Evolutionary conservation across 345 rosid species (phyloP), one percentile per base, ranked within the genome.

Genomic region (Diplotaxis tenuifolia): DNA sequence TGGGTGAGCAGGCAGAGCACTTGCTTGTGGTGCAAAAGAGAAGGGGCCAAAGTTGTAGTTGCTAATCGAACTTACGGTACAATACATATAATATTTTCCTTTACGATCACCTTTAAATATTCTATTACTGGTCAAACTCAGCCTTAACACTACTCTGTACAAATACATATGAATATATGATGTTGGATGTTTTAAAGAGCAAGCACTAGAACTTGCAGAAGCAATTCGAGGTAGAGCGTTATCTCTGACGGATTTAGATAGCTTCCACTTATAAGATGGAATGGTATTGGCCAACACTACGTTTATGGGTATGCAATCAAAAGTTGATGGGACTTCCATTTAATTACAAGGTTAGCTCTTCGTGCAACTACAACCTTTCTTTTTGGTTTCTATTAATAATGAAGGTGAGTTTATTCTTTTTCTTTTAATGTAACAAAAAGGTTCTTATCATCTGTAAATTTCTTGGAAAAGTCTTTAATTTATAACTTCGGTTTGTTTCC

Each of bases 231-330:
- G 86, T 32, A 85, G 67, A 53, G 97, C 99, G n/a, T 47, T 92
- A 54, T 79, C 99, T 69, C 90, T 88, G 40, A 72, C 82, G 9
- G 93, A 89, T 74, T 83, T 95, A 72, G 84, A 81, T 16, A 76
- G 42, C 58, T 91, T 89, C 79, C 86, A 80, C 65, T 89, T 92
- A 0, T 92, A 89, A 81, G 86, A 84, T 32, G 87, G 82, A 71
- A 95, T 89, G 96, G 70, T 95, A 79, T 84, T 95, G 69, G 93
- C 93, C 19, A 91, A 95, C 80, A 82, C 97, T 49, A 95, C 99
- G 28, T 89, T 96, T n/a, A 86, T 91, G 27, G 96, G 99, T 70
- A 95, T 92, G 99, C 96, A 88, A 58, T 97, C 99, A 57, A 92
- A 92, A 64, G 76, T 87, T 29, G 84, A 86, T 4, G 96, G 88